Evolutionary conservation across 805 yeast species (phyloP).

Genomic region (Yarrowia keelungensis): DNA sequence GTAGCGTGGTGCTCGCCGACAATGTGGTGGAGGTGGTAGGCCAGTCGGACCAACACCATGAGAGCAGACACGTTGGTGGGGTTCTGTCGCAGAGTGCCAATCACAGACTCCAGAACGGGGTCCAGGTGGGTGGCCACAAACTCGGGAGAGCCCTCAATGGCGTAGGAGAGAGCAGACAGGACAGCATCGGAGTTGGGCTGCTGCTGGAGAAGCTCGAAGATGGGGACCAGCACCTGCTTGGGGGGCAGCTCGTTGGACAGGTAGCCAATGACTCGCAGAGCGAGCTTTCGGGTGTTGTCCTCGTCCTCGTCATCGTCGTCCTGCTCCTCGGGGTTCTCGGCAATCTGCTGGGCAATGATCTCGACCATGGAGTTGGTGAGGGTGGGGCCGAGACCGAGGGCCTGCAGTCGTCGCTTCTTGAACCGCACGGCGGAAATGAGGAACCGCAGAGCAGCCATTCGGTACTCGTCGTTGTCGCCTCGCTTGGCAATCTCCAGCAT

Average conservation of each 20-base stretch:
- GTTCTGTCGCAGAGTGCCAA: constrained; percentile 77
- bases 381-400: constrained; percentile 83
- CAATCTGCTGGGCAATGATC: constrained; percentile 77
- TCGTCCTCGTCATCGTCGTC: constrained; percentile 96
- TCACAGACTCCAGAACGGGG: constrained; percentile 73
- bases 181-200: constrained; percentile 69
- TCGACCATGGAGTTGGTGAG: constrained; percentile 75
- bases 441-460: constrained; percentile 84
- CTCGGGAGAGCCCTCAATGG: constrained; percentile 95
- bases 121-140: constrained; percentile 77
- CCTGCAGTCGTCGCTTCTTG: constrained; percentile 79
- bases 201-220: constrained; percentile 67
- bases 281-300: constrained; percentile 76
- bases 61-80: constrained; percentile 85
- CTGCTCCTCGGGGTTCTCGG: constrained; percentile 79
- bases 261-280: constrained; percentile 77
- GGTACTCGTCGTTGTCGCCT: constrained; percentile 74
- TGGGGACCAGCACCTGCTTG: constrained; percentile 83
- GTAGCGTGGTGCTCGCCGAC: constrained; percentile 84
- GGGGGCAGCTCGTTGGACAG: constrained; percentile 90
- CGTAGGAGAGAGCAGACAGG: constrained; percentile 77
- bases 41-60: constrained; percentile 76
- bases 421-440: constrained; percentile 77
- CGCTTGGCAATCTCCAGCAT: constrained; percentile 68
- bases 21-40: constrained; percentile 82